phyloP scores from a whole-genome alignment of 1,139 yeast species.

The Yamadazyma dendronema region DNA sequence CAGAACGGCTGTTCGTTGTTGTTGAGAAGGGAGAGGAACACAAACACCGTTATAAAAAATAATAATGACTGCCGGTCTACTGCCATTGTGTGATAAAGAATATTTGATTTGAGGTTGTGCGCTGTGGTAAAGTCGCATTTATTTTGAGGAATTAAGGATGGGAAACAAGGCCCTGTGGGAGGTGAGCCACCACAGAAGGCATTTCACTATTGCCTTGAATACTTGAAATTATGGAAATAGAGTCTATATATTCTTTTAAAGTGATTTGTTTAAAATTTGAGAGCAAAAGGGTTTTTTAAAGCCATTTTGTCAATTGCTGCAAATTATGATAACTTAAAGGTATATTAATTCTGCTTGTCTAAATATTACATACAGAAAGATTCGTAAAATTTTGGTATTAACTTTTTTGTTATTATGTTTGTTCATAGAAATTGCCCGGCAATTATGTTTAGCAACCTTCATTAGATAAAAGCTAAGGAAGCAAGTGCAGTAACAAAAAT shows the following conservation, averaged over 20 bases:
- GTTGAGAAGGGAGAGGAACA: constrained; percentile 31
- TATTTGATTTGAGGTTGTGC: background rate
- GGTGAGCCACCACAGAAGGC: too few relatives aligned
- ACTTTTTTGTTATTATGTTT: constrained; percentile 1
- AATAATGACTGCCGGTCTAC: constrained; percentile 40
- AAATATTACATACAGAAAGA: constrained; percentile 1
- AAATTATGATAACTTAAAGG: background rate
- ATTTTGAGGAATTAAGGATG: too few relatives aligned
- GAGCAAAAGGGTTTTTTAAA: too few relatives aligned
- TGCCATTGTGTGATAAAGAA: constrained; percentile 18
- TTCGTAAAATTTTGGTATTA: constrained; percentile 5
- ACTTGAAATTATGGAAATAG: too few relatives aligned
- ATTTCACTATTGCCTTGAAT: too few relatives aligned
- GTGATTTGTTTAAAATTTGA: too few relatives aligned
- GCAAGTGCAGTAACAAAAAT: constrained; percentile 10
- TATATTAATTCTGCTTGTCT: constrained; percentile 2
- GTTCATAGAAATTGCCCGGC: constrained; percentile 19
- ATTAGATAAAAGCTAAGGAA: constrained; percentile 11
- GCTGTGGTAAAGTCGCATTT: too few relatives aligned
- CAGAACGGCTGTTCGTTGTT: constrained; percentile 29
- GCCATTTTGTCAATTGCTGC: too few relatives aligned
- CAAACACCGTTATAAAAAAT: constrained; percentile 37
- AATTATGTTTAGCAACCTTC: constrained; percentile 17
- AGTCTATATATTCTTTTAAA: too few relatives aligned
- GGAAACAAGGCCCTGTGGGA: too few relatives aligned